phyloP scores from a whole-genome alignment of 305 asterid species.

The Andrographis paniculata region DNA sequence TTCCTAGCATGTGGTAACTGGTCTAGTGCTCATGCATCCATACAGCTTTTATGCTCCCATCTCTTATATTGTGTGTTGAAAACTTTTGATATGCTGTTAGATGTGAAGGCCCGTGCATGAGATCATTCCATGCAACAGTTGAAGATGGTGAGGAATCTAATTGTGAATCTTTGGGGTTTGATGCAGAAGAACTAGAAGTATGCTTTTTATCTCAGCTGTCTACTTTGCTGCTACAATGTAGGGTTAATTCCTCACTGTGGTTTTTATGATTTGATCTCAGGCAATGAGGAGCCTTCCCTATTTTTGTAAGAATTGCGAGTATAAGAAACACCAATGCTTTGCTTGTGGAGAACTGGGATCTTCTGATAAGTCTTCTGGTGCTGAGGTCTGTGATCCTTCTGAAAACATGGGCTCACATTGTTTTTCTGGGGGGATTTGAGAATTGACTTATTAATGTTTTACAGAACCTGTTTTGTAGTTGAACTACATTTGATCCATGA shows the following conservation, averaged over 20 bases:
- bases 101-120: conserved; percentile 86
- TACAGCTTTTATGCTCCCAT: background rate
- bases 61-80: background rate
- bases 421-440: no score
- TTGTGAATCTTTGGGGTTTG: conserved; percentile 57
- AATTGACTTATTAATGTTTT: no score
- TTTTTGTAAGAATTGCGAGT: conserved; percentile 66
- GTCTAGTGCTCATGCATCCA: background rate
- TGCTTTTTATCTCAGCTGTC: conserved; percentile 13
- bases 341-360: conserved; percentile 84
- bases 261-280: conserved; percentile 23
- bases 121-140: conserved; percentile 74
- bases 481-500: background rate
- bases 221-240: conserved; percentile 1
- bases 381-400: conserved; percentile 49
- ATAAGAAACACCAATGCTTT: conserved; percentile 73
- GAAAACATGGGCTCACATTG: no score
- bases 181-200: conserved; percentile 47
- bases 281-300: conserved; percentile 28
- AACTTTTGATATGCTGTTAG: conserved; percentile 28
- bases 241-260: conserved; percentile 5
- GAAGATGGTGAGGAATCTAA: conserved; percentile 49
- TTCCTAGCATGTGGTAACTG: background rate
- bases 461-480: background rate
- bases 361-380: conserved; percentile 66